Conservation (phyloP, 208 protist genomes). For the Leishmania gerbilli region DNA sequence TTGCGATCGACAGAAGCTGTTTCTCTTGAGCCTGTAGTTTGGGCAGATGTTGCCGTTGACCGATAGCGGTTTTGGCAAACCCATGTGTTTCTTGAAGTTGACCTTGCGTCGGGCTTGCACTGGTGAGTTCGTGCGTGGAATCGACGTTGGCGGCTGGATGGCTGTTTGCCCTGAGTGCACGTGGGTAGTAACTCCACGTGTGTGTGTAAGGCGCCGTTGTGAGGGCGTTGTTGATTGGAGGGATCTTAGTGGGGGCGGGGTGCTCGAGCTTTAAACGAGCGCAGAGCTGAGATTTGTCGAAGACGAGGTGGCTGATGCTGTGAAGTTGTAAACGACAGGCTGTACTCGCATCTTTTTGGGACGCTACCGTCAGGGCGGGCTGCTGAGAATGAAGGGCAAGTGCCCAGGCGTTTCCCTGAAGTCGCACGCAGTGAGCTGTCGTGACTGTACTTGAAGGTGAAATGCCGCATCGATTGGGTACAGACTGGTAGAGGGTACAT, state of each 20-base stretch:
- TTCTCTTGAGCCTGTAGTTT: background rate
- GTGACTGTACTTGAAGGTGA: slow-evolving; percentile 5
- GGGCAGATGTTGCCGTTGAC: background rate
- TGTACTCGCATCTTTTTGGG: slow-evolving; percentile 32
- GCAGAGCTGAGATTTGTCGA: slow-evolving; percentile 22
- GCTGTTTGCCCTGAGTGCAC: background rate
- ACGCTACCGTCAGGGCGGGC: slow-evolving; percentile 34
- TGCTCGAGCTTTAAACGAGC: slow-evolving; percentile 32
- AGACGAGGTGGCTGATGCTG: slow-evolving; percentile 30
- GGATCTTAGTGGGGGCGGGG: background rate
- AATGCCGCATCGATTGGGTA: background rate
- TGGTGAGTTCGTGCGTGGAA: background rate
- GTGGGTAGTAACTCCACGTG: slow-evolving; percentile 23
- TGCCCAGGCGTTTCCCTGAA: slow-evolving; percentile 38
- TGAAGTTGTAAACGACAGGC: slow-evolving; percentile 16
- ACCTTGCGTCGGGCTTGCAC: background rate
- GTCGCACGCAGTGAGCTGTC: slow-evolving; percentile 36
- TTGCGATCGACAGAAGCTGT: background rate
- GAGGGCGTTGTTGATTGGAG: slow-evolving; percentile 14
- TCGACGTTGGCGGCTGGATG: background rate
- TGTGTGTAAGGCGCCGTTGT: slow-evolving; percentile 13
- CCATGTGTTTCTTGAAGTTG: background rate
- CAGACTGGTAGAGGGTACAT: slow-evolving; percentile 15
- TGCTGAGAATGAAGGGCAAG: slow-evolving; percentile 29
- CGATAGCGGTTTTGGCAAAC: background rate